phyloP scores from a whole-genome alignment of 768 basidiomycete species.

The Kwoniella botswanensis region DNA sequence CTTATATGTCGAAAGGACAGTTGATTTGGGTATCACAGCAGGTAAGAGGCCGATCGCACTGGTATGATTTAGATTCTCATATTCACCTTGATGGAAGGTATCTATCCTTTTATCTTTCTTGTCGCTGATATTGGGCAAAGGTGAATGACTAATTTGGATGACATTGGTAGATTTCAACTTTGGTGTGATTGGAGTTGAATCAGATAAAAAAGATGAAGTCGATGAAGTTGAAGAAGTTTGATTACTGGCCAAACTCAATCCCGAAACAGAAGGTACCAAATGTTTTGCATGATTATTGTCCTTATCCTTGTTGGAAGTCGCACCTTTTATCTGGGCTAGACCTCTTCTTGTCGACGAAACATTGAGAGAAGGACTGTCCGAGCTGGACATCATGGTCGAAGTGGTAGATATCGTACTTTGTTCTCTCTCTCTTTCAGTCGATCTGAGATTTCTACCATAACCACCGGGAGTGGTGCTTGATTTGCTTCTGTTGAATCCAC shows the following conservation, averaged over 20 bases:
- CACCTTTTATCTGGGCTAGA: conserved; percentile 17
- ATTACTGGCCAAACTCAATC: conserved; percentile 28
- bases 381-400: neutral
- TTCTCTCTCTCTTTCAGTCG: neutral
- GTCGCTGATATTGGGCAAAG: conserved; percentile 4
- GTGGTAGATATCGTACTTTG: neutral
- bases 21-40: conserved; percentile 1
- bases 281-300: conserved; percentile 1
- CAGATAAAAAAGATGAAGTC: conserved; percentile 7
- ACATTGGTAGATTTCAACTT: conserved; percentile 5
- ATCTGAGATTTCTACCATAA: neutral
- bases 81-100: neutral
- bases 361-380: conserved; percentile 9
- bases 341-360: conserved; percentile 13
- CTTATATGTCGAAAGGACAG: neutral
- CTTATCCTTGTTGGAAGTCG: neutral
- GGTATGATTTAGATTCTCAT: neutral
- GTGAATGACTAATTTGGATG: conserved; percentile 1
- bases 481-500: conserved; percentile 21
- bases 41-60: neutral
- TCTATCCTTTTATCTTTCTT: neutral
- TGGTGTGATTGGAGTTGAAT: conserved; percentile 13
- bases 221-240: conserved; percentile 18
- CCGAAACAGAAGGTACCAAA: conserved; percentile 31
- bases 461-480: neutral